Conservation (phyloP, 331 rosid genomes). For the Acacia pycnantha region DNA sequence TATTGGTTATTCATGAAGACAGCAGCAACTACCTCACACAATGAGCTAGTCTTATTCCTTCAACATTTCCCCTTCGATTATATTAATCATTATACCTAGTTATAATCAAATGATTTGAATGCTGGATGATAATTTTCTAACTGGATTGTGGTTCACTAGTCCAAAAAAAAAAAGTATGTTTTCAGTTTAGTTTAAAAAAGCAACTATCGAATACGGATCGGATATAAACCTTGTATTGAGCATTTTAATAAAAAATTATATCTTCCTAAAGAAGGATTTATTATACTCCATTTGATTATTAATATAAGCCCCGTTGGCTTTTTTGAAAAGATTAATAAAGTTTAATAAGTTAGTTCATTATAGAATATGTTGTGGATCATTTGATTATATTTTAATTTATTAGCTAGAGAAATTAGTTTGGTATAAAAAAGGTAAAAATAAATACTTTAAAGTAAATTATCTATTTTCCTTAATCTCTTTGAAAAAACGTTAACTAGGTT, state of each 20-base stretch:
- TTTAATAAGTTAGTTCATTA: too few relatives aligned
- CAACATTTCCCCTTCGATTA: not conserved
- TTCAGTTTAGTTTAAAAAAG: not conserved
- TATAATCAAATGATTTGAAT: not conserved
- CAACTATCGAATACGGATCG: not conserved
- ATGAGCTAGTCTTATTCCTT: not conserved
- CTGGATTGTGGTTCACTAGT: not conserved
- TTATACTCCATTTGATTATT: too few relatives aligned
- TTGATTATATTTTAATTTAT: too few relatives aligned
- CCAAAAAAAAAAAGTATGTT: not conserved
- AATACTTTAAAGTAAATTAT: too few relatives aligned
- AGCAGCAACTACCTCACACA: not conserved
- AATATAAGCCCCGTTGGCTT: too few relatives aligned
- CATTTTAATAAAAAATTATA: not conserved
- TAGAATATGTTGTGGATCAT: too few relatives aligned
- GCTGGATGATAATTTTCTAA: not conserved
- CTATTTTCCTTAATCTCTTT: too few relatives aligned
- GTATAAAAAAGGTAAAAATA: too few relatives aligned
- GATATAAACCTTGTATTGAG: not conserved
- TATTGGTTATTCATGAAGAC: not conserved
- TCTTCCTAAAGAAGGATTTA: not conserved
- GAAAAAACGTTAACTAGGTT: too few relatives aligned
- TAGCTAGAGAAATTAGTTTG: too few relatives aligned
- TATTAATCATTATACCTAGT: not conserved
- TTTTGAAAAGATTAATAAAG: too few relatives aligned